These are phyloP conservation scores for Umbelopsis isabellina DNA, from an alignment of 192 early-diverging fungal genomes.

Conservation along the genomic window DNA sequence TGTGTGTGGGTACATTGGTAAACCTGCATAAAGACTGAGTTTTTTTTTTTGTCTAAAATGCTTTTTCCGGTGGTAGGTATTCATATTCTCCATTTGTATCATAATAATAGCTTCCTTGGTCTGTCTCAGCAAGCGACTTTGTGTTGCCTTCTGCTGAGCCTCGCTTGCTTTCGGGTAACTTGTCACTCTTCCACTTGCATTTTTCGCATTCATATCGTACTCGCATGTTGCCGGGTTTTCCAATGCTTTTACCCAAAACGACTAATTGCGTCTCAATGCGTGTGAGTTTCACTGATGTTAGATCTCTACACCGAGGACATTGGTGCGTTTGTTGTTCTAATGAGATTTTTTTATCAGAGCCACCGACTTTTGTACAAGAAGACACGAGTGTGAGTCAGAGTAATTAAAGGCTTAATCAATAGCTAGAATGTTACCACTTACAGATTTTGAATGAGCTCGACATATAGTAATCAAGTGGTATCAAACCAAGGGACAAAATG, in stretches of 20 bases:
- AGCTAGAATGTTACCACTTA: not conserved
- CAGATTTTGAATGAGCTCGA: not conserved
- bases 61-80: slow-evolving; percentile 14
- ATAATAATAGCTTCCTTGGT: slow-evolving; percentile 12
- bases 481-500: slow-evolving; percentile 13
- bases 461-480: not conserved
- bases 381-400: not conserved
- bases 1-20: not conserved
- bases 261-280: slow-evolving; percentile 37
- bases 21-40: not conserved
- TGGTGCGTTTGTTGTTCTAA: slow-evolving; percentile 37
- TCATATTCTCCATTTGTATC: slow-evolving; percentile 17
- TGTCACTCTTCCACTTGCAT: slow-evolving; percentile 39
- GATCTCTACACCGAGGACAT: slow-evolving; percentile 36
- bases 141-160: slow-evolving; percentile 12
- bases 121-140: slow-evolving; percentile 10
- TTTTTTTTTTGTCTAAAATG: slow-evolving; percentile 8
- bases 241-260: slow-evolving; percentile 34
- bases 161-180: slow-evolving; percentile 28
- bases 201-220: slow-evolving; percentile 39
- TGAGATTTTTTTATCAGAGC: slow-evolving; percentile 32
- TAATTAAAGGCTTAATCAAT: not conserved
- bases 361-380: slow-evolving; percentile 28
- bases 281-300: slow-evolving; percentile 35
- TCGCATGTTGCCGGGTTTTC: slow-evolving; percentile 33